Conservation (phyloP, 2,329 filamentous ascomycete genomes). For the Colletotrichum euphorbiae region DNA sequence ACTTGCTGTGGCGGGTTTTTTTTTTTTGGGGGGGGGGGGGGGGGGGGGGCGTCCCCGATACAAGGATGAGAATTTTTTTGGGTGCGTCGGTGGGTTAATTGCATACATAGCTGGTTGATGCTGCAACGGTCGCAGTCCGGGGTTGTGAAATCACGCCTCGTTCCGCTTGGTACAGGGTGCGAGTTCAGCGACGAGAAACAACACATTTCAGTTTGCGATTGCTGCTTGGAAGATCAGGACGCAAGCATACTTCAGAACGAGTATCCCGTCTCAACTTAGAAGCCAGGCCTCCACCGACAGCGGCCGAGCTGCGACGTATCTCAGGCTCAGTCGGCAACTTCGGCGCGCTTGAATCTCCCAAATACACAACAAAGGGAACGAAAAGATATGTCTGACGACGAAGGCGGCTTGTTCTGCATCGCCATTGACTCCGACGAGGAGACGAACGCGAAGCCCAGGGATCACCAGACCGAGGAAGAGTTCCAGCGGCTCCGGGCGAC, state of each 20-base stretch:
- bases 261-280: too few species aligned
- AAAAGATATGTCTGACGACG: conserved; percentile 40
- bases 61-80: background rate
- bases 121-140: too few species aligned
- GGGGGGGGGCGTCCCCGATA: background rate
- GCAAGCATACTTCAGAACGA: too few species aligned
- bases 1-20: conserved; percentile 25
- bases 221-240: too few species aligned
- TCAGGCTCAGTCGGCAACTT: background rate
- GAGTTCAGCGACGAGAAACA: too few species aligned
- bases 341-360: background rate
- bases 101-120: background rate
- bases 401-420: conserved; percentile 50
- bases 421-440: conserved; percentile 50
- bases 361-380: background rate
- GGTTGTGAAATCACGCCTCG: too few species aligned
- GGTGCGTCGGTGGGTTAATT: background rate
- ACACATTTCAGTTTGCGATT: too few species aligned
- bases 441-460: conserved; percentile 47
- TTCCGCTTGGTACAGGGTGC: too few species aligned
- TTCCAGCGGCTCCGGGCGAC: conserved; percentile 59
- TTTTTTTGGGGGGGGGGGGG: too few species aligned
- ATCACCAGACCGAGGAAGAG: conserved; percentile 61
- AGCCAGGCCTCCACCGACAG: too few species aligned
- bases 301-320: background rate